These are phyloP conservation scores for Boehmeria nivea DNA, from an alignment of 306 rosid genomes.

Conservation along the genomic window DNA sequence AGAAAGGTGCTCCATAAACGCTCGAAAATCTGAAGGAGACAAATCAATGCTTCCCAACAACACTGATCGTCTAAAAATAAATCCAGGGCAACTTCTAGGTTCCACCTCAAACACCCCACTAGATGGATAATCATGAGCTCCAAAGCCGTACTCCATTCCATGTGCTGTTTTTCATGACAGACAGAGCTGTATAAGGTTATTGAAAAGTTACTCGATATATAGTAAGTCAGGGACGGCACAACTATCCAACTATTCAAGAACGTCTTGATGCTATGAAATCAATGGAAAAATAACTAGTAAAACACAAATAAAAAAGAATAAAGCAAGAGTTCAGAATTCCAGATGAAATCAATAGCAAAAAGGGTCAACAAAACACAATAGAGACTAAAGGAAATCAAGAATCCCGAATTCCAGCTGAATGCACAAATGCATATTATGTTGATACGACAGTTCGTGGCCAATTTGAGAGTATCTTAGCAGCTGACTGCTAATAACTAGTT, in stretches of 20 bases:
- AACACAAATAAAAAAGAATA: too few relatives aligned
- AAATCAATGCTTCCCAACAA: constrained; percentile 77
- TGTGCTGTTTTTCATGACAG: constrained; percentile 51
- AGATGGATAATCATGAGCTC: constrained; percentile 82
- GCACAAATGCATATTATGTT: too few relatives aligned
- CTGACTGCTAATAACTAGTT: too few relatives aligned
- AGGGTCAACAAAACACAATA: too few relatives aligned
- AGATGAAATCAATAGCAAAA: too few relatives aligned
- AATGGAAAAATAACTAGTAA: too few relatives aligned
- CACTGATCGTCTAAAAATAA: constrained; percentile 75
- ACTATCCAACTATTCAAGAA: not conserved
- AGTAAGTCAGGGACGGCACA: not conserved
- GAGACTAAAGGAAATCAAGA: too few relatives aligned
- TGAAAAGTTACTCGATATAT: not conserved
- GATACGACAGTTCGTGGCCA: too few relatives aligned
- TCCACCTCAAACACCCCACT: constrained; percentile 98
- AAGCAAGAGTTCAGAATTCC: too few relatives aligned
- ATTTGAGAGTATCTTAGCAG: too few relatives aligned
- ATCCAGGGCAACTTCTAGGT: constrained; percentile 94
- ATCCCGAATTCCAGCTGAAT: too few relatives aligned
- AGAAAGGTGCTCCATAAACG: constrained; percentile 75
- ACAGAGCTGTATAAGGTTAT: constrained; percentile 22
- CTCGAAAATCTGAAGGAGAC: constrained; percentile 62
- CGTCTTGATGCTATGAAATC: too few relatives aligned
- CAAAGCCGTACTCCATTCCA: constrained; percentile 82